phyloP scores from a whole-genome alignment of 176 grass and related monocot species.

The Oryza brachyantha region DNA sequence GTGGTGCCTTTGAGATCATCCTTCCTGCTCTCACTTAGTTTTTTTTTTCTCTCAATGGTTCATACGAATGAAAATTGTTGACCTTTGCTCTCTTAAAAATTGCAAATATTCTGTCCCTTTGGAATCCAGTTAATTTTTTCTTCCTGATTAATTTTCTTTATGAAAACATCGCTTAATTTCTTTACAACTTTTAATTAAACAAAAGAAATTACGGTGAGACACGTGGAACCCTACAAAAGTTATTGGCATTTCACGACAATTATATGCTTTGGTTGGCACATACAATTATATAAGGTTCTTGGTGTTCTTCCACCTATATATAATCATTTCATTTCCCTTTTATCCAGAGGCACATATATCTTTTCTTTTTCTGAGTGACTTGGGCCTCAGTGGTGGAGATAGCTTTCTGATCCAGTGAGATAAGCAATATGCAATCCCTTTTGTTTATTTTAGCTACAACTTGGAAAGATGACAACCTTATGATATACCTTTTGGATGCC shows the following conservation, averaged over 20 bases:
- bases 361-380: neutral
- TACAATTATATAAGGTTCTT: neutral
- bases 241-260: neutral
- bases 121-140: no score
- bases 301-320: neutral
- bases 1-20: neutral
- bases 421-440: neutral
- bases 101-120: no score
- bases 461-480: slow-evolving; percentile 18
- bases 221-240: neutral
- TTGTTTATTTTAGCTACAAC: neutral
- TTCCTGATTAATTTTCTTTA: slow-evolving; percentile 3
- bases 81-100: neutral
- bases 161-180: neutral
- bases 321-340: neutral
- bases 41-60: neutral
- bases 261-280: neutral
- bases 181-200: neutral
- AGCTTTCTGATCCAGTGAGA: slow-evolving; percentile 18
- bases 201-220: neutral
- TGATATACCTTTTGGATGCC: neutral
- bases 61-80: neutral
- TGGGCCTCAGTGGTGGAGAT: slow-evolving; percentile 20
- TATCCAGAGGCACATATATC: no score
- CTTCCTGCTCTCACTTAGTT: neutral